Base-by-base conservation (phyloP, 1,284 basidiomycete genomes). In the Microbotryomycetes sp. region DNA sequence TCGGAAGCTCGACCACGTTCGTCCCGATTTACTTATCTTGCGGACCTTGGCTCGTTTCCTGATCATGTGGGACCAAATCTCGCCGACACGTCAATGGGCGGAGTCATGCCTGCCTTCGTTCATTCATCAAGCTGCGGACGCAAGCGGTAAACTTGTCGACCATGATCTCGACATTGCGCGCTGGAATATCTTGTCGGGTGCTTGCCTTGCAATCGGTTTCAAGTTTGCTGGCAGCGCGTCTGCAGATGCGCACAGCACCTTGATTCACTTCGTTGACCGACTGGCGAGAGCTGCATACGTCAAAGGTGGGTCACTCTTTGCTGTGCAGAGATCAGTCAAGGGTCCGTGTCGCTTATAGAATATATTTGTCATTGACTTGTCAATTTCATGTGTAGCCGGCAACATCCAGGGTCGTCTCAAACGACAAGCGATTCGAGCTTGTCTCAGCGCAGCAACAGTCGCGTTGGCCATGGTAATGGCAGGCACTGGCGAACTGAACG, bases 201-300 rank as follows among this genome's bases (percentile, higher is more conserved):
- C 87, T 47, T 93, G 91, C 76, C 92, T 98, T 66, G 90, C 86
- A 0, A 82, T 98, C 32, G 92, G 87, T 6, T 79, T 99, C 65
- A 97, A 94, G 74, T 96, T 85, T 72, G 94, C 96, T 1, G 93
- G 96, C 7, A 92, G 89, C 0, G 91, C 91, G 0, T 81, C 86
- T 29, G 87, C 90, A 62, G 84, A 89, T 69, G 93, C 92, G 1
- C 90, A 96, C 74, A 79, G 82, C 31, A 82, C 88, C 70, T 81
- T 98, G 54, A 84, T 93, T 60, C 80, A 82, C 56, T 86, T 90
- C 75, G 88, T 88, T 69, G 88, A 92, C 70, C 79, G 84, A 26
- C 87, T 92, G 12, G 71, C 63, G 59, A 77, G 76, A 62, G 75
- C 75, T 7, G 75, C 74, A 67, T 86, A 76, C n/a, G 73, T 74